phyloP scores from a whole-genome alignment of 805 yeast genomes.

The Starmerella tilneyi region DNA sequence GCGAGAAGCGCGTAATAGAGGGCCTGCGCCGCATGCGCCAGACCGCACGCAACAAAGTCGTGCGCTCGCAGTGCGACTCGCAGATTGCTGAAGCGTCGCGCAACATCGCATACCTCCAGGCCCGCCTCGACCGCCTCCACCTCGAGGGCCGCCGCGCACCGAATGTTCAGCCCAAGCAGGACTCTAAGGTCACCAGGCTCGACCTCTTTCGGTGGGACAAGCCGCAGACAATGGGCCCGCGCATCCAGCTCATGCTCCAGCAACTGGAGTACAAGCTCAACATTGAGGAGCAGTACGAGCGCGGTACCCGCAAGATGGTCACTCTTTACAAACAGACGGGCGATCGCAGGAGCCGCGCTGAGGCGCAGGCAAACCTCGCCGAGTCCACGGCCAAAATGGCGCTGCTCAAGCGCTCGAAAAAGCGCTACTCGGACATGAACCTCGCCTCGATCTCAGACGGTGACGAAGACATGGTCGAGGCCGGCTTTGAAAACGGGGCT shows the following conservation, averaged over 20 bases:
- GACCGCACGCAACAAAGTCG: conserved; percentile 67
- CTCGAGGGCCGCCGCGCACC: conserved; percentile 9
- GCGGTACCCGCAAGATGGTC: conserved; percentile 81
- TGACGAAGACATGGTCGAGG: conserved; percentile 15
- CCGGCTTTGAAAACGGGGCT: conserved; percentile 12
- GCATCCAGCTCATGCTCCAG: conserved; percentile 91
- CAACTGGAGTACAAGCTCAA: conserved; percentile 87
- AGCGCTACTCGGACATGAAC: conserved; percentile 81
- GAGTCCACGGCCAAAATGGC: conserved; percentile 82
- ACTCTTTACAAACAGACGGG: conserved; percentile 84
- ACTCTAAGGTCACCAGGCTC: conserved; percentile 27
- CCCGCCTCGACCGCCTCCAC: conserved; percentile 48
- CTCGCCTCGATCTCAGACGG: conserved; percentile 34
- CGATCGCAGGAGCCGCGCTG: conserved; percentile 71
- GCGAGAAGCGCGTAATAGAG: conserved; percentile 75
- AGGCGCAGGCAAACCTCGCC: conserved; percentile 76
- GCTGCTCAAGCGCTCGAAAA: conserved; percentile 69
- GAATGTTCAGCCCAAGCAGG: conserved; percentile 4
- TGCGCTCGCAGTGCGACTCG: conserved; percentile 82
- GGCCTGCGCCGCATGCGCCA: conserved; percentile 77
- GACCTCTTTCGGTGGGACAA: conserved; percentile 88
- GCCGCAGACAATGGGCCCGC: conserved; percentile 77
- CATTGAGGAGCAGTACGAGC: conserved; percentile 86
- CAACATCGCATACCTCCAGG: conserved; percentile 79
- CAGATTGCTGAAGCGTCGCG: conserved; percentile 85